Percentiles rank a stretch among this genome's conserved stretches.
phyloP scores from a whole-genome alignment of 2,329 filamentous ascomycete genomes.

The Calonectria montana region DNA sequence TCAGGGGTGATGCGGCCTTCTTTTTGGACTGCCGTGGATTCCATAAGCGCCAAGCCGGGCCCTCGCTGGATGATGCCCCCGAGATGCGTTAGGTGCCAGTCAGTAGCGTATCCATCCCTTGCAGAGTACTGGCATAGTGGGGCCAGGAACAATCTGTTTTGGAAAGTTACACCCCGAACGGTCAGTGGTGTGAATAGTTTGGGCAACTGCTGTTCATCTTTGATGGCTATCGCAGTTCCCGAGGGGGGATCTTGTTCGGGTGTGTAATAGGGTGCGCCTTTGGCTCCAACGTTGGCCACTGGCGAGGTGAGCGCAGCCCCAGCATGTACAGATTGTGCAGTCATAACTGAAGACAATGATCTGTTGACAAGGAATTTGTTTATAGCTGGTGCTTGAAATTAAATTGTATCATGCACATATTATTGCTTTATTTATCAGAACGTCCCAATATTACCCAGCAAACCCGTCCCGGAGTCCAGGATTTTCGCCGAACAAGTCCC shows the following conservation, averaged over 20 bases:
- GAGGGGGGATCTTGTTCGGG: conserved; percentile 2
- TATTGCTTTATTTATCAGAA: background rate
- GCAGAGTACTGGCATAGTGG: conserved; percentile 60
- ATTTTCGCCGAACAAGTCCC: background rate
- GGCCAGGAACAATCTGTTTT: conserved; percentile 57
- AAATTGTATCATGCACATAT: no score
- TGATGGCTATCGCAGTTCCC: background rate
- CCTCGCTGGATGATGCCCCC: conserved; percentile 11
- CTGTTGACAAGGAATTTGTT: no score
- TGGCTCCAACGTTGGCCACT: conserved; percentile 4
- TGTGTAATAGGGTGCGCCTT: conserved; percentile 1
- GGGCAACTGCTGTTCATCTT: background rate
- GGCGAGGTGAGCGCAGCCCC: background rate
- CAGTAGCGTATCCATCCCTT: conserved; percentile 9
- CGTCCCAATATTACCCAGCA: background rate
- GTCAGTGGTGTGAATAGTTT: conserved; percentile 56
- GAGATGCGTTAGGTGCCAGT: conserved; percentile 15
- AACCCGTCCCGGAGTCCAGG: background rate
- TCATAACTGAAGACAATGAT: background rate
- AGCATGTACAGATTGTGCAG: background rate
- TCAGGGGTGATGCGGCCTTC: conserved; percentile 13
- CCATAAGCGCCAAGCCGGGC: conserved; percentile 7
- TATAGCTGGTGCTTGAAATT: no score
- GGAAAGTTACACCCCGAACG: conserved; percentile 57
- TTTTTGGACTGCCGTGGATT: conserved; percentile 4